Percentiles rank a stretch among this genome's conserved stretches.
Conservation (phyloP, 2,329 filamentous ascomycete species). For the Xylaria sp. region DNA sequence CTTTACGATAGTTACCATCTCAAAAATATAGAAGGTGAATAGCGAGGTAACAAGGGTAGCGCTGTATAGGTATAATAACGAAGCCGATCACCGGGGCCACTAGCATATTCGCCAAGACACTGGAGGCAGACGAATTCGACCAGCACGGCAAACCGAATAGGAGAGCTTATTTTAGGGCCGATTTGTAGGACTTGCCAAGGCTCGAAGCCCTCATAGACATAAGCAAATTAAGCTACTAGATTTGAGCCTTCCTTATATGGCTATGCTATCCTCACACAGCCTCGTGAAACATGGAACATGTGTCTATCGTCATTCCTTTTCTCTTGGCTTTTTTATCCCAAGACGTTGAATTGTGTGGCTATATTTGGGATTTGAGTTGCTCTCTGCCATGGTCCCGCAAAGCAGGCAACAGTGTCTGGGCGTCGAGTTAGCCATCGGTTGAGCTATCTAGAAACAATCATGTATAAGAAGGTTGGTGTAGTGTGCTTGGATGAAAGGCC, state of each 20-base stretch:
- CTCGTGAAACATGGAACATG: constrained; percentile 5
- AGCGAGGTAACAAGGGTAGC: background rate
- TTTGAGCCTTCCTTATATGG: constrained; percentile 29
- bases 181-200: constrained; percentile 27
- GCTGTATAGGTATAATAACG: background rate
- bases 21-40: background rate
- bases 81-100: constrained; percentile 14
- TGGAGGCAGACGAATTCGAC: background rate
- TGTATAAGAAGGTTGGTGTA: constrained; percentile 26
- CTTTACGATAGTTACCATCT: background rate
- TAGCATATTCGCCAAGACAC: constrained; percentile 13
- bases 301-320: constrained; percentile 33
- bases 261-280: constrained; percentile 23
- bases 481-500: background rate
- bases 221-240: background rate
- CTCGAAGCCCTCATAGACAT: constrained; percentile 1
- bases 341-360: constrained; percentile 20
- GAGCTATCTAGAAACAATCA: background rate
- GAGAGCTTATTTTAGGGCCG: constrained; percentile 20
- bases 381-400: constrained; percentile 17
- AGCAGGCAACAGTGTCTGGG: background rate
- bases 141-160: background rate
- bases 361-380: constrained; percentile 29
- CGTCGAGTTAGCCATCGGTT: background rate
- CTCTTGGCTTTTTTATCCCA: constrained; percentile 20